phyloP scores from a whole-genome alignment of 2,329 filamentous ascomycete species.

The Ophiocordyceps camponoti-saundersi region DNA sequence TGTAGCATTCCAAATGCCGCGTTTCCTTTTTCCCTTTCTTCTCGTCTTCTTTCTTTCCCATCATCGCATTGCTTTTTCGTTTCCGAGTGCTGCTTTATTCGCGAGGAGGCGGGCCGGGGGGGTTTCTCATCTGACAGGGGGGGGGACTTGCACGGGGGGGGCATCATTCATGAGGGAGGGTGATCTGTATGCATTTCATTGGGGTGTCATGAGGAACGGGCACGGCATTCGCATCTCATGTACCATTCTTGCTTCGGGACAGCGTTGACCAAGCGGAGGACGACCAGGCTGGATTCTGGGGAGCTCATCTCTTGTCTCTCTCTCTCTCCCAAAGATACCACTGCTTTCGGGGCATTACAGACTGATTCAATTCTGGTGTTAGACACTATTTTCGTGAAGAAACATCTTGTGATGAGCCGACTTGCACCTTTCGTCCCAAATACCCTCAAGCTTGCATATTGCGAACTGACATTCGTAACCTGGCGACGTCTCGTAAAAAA shows the following conservation, averaged over 20 bases:
- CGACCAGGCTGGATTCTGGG: not conserved
- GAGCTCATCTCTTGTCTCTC: not conserved
- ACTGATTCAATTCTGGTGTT: not conserved
- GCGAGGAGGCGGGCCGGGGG: not conserved
- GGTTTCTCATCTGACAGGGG: too few species aligned
- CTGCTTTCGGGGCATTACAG: conserved; percentile 6
- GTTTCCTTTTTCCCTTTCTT: not conserved
- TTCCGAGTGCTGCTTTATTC: not conserved
- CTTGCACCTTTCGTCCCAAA: too few species aligned
- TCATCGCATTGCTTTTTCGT: not conserved
- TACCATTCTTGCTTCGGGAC: not conserved
- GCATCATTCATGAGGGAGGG: not conserved
- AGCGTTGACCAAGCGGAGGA: not conserved
- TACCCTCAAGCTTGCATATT: too few species aligned
- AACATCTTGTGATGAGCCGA: too few species aligned
- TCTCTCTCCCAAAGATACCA: conserved; percentile 12
- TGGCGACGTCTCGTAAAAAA: too few species aligned
- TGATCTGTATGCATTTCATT: not conserved
- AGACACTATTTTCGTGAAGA: not conserved
- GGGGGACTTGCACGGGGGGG: too few species aligned
- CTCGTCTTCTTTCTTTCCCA: not conserved
- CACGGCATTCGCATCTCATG: not conserved
- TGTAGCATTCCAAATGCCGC: not conserved
- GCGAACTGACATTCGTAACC: too few species aligned
- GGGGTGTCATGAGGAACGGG: not conserved